Base-by-base conservation (phyloP, 495 filamentous ascomycete species). In the Terfezia claveryi region DNA sequence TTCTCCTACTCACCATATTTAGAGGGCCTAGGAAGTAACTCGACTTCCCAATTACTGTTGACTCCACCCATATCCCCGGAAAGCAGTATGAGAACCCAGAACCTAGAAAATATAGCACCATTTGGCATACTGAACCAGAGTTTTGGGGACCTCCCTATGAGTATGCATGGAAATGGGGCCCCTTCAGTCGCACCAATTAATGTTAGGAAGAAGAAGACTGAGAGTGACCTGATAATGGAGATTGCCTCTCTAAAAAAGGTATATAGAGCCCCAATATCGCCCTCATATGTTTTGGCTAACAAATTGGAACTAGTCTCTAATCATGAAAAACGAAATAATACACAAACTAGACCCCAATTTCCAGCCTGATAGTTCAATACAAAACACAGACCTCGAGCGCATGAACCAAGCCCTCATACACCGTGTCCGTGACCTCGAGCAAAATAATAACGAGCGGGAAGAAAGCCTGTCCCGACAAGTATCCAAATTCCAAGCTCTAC, bases 61-160 rank as follows among this genome's bases (percentile, higher is more conserved):
- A 61, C 58, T 10, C 62, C 62, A 10, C 62, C 62, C 8, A 50
- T 64, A 36, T 64, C 62, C 2, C 62, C 58, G 5, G 62, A 64
- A 52, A 61, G 51, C 14, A 41, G 46, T n/a, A 20, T 20, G 17
- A 46, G 17, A 46, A 14, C 41, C 6, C 41, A 46, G 17, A 46
- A 46, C 17, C 2, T 46, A 46, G 41, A 4, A 46, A 46, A 46
- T 9, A 20, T 46, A 20, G 17, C 41, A 20, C 41, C 41, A 46
- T 20, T 46, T 14, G 41, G 41, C 8, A 46, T 46, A 46, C 8
- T 46, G 14, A 20, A 20, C 17, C 27, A 32, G 2, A 32, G 4
- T 7, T 32, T 32, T 32, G 41, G 41, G 17, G 17, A 46, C 4
- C 12, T 14, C 6, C 14, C 12, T 9, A 14, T 9, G 2, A 14